Evolutionary conservation across 305 asterid species (phyloP), one percentile per base, ranked within the genome.

Genomic region (Plantago coronopus): DNA sequence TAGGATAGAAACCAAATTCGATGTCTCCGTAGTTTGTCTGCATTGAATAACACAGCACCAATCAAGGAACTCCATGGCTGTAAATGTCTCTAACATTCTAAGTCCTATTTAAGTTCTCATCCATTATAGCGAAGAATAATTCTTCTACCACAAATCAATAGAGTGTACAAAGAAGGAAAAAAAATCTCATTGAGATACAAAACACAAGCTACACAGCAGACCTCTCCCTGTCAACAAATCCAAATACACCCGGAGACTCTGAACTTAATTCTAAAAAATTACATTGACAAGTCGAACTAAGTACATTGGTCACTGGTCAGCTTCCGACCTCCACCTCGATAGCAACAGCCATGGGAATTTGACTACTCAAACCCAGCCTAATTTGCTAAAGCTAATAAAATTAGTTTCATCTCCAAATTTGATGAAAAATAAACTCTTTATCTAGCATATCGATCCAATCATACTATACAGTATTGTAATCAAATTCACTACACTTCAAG

Each of bases 1-100:
- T 72, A 16, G 79, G 85, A 65, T 81, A 84, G 84, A 84, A 84
- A 68, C 89, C 89, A 67, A 84, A 81, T 69, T 81, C 89, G 53
- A 84, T 74, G 68, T 84, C 88, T 65, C 91, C 91, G 61, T 68
- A 79, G 64, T 79, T 68, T 62, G 94, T 85, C 94, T 85, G 84
- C 83, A 83, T 59, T 48, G 54, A 59, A 74, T 61, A 55, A 59
- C 58, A 61, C 5, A 21, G 54, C 61, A 50, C 50, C 59, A 57
- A 65, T 62, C 37, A 59, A 61, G 44, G 62, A 1, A 34, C 45
- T 58, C 22, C 46, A 20, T 42, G 51, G 27, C 12, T 1, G 8
- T 34, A 34, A 27, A 27, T 7, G 13, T 34, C 7, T 34, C n/a
- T 9, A 34, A 34, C 40, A n/a, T n/a, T n/a, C n/a, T n/a, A n/a